Conservation (phyloP, 768 basidiomycete genomes). For the Boletus reticulatus region DNA sequence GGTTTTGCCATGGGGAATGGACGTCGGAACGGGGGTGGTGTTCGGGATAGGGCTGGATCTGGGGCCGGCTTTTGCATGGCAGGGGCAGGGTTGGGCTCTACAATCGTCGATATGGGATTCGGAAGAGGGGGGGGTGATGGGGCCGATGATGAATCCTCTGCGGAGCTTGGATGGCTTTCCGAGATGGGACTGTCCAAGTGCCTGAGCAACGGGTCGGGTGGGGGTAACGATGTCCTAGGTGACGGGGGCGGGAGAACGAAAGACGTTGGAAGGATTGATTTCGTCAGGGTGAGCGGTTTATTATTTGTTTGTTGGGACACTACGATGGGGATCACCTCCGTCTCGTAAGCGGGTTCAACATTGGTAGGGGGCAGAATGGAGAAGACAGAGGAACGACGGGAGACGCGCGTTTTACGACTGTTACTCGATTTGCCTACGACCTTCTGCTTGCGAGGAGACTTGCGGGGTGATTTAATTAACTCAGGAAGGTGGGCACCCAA, state of each 20-base stretch:
- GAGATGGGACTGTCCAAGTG: conserved; percentile 22
- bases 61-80: conserved; percentile 2
- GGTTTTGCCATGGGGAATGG: conserved; percentile 74
- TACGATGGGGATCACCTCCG: conserved; percentile 43
- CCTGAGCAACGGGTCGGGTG: conserved; percentile 37
- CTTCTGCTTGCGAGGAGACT: conserved; percentile 45
- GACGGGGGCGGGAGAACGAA: conserved; percentile 81
- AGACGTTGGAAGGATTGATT: conserved; percentile 60
- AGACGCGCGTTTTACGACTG: conserved; percentile 43
- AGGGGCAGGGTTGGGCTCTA: conserved; percentile 17
- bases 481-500: conserved; percentile 25
- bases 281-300: conserved; percentile 28
- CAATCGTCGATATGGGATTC: conserved; percentile 18
- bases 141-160: neutral
- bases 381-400: conserved; percentile 45
- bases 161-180: neutral
- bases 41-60: conserved; percentile 10
- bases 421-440: conserved; percentile 46
- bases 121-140: conserved; percentile 3
- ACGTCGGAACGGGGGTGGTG: conserved; percentile 30
- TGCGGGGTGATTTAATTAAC: conserved; percentile 41
- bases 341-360: conserved; percentile 48
- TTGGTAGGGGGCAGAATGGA: conserved; percentile 34
- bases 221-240: conserved; percentile 59
- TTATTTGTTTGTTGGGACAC: conserved; percentile 20